Percentiles rank a stretch among this genome's conserved stretches.
Conservation (phyloP, 768 basidiomycete species). For the Thelephora aurantiotincta region DNA sequence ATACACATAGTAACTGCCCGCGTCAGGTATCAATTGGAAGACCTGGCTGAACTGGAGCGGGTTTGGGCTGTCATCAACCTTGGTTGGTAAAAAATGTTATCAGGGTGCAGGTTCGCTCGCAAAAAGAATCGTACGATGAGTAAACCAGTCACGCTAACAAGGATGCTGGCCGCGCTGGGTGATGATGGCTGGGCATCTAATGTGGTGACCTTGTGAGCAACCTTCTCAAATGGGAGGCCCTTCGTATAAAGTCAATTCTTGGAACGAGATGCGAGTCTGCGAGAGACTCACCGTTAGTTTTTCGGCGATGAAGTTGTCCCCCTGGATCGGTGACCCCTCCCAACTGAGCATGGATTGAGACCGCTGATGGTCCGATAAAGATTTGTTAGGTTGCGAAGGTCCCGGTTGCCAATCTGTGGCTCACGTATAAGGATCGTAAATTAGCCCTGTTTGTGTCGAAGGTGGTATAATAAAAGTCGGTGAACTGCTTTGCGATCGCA, state of each 20-base stretch:
- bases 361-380: constrained; percentile 35
- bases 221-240: constrained; percentile 70
- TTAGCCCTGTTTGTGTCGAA: constrained; percentile 52
- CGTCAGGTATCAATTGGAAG: constrained; percentile 83
- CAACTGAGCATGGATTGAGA: constrained; percentile 73
- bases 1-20: constrained; percentile 70
- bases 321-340: constrained; percentile 49
- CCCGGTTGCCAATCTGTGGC: constrained; percentile 21
- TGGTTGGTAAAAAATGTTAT: background rate
- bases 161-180: constrained; percentile 34
- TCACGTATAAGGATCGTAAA: constrained; percentile 65
- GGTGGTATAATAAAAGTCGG: constrained; percentile 67
- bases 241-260: constrained; percentile 5
- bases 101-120: background rate
- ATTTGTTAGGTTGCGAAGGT: constrained; percentile 10
- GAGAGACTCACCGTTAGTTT: constrained; percentile 50
- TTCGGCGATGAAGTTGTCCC: constrained; percentile 39
- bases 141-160: constrained; percentile 84
- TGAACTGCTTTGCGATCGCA: constrained; percentile 64
- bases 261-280: background rate
- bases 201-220: constrained; percentile 71
- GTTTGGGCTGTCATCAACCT: constrained; percentile 74
- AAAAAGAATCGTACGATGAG: constrained; percentile 39
- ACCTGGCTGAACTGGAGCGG: constrained; percentile 86
- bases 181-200: constrained; percentile 82